Conservation (phyloP, 371 early-diverging fungal genomes). For the Dinochytrium kinnereticum region DNA sequence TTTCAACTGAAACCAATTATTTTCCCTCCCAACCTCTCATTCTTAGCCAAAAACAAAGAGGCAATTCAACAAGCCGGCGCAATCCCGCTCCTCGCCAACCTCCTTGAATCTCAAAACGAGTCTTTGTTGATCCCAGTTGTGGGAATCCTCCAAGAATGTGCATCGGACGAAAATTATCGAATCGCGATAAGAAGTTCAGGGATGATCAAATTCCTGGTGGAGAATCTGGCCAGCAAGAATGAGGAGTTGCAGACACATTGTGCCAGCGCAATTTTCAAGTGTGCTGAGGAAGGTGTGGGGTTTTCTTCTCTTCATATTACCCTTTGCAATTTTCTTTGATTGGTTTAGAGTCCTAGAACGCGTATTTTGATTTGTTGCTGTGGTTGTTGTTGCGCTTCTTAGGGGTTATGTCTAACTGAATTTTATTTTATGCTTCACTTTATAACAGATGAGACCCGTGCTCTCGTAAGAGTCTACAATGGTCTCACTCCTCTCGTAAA, state of each 20-base stretch:
- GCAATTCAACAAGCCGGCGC: constrained; percentile 62
- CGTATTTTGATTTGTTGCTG: too few species aligned
- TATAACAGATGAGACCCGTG: constrained; percentile 56
- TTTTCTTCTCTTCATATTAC: background rate
- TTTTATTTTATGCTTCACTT: constrained; percentile 6
- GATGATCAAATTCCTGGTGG: constrained; percentile 64
- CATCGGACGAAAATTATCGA: constrained; percentile 58
- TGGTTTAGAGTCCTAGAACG: background rate
- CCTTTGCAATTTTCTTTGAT: background rate
- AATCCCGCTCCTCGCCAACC: constrained; percentile 62
- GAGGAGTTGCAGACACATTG: constrained; percentile 61
- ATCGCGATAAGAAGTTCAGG: constrained; percentile 58
- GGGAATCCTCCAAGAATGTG: constrained; percentile 63
- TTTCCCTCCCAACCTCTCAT: background rate
- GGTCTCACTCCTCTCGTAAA: constrained; percentile 59
- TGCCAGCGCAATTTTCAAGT: constrained; percentile 66
- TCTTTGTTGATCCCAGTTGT: constrained; percentile 63
- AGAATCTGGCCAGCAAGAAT: constrained; percentile 57
- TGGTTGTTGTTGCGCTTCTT: constrained; percentile 14
- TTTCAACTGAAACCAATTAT: background rate
- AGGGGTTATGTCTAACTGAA: background rate
- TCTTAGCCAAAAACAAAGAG: constrained; percentile 58
- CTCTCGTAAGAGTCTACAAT: constrained; percentile 53
- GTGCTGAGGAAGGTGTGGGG: constrained; percentile 59
- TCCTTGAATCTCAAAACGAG: constrained; percentile 60